A percentile compares a stretch with the other conserved stretches of the same genome.
Evolutionary conservation across 257 asterid genomes (phyloP).

Genomic region (Nicotiana benthamiana): DNA sequence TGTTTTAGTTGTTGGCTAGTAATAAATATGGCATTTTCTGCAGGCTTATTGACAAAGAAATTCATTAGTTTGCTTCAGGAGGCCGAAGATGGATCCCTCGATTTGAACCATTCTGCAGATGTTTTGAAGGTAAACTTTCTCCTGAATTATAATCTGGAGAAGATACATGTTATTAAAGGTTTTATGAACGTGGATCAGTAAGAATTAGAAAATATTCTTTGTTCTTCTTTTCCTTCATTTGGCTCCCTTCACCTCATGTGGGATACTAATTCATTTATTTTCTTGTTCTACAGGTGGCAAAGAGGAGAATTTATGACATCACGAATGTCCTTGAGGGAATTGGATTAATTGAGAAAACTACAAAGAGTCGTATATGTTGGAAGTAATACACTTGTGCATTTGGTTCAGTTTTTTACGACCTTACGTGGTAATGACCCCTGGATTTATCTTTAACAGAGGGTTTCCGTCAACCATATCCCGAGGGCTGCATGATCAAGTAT

Average conservation of each 20-base stretch:
- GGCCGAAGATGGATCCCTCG: slow-evolving; percentile 57
- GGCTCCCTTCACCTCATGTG: neutral
- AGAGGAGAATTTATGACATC: slow-evolving; percentile 82
- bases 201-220: neutral
- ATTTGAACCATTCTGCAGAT: slow-evolving; percentile 58
- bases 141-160: neutral
- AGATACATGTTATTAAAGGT: neutral
- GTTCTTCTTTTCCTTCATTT: neutral
- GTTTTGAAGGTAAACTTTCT: slow-evolving; percentile 41
- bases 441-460: slow-evolving; percentile 40
- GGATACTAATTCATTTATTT: neutral
- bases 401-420: neutral
- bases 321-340: slow-evolving; percentile 92
- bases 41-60: slow-evolving; percentile 78
- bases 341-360: slow-evolving; percentile 61
- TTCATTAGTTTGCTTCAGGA: slow-evolving; percentile 49
- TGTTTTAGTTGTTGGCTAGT: neutral
- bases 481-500: slow-evolving; percentile 28
- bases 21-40: slow-evolving; percentile 2
- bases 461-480: slow-evolving; percentile 24
- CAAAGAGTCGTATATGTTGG: slow-evolving; percentile 70
- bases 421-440: slow-evolving; percentile 17
- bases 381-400: slow-evolving; percentile 34
- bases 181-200: neutral
- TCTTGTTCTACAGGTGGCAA: slow-evolving; percentile 53